Evolutionary conservation across 2,329 filamentous ascomycete species (phyloP).

Genomic region (Botrytis fragariae): DNA sequence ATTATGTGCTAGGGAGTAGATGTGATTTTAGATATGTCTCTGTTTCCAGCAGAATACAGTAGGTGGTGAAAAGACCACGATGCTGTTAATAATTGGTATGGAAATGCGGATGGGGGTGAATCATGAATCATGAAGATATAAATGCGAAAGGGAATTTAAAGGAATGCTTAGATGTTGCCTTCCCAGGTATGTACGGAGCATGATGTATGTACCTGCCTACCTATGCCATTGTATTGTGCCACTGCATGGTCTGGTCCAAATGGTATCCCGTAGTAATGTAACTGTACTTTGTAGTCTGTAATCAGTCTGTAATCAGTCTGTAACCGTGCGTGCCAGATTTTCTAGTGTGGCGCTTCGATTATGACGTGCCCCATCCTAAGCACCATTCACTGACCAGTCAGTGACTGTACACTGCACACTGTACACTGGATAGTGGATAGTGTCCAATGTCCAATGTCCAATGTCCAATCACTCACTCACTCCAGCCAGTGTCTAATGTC

Average conservation of each 20-base stretch:
- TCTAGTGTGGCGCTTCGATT: background rate
- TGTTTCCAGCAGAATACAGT: background rate
- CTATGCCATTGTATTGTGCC: no score
- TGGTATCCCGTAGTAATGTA: background rate
- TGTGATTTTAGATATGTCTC: background rate
- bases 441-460: no score
- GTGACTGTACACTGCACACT: no score
- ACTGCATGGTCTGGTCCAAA: background rate
- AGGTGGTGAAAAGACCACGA: constrained; percentile 2
- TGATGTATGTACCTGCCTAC: no score
- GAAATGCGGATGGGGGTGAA: background rate
- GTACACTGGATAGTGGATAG: no score
- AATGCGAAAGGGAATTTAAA: background rate
- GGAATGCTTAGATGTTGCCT: background rate
- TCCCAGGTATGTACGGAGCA: no score
- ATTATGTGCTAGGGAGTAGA: background rate
- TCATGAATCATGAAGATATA: background rate
- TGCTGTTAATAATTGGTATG: background rate
- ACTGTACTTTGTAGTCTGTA: background rate
- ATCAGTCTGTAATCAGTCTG: background rate
- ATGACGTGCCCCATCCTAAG: background rate
- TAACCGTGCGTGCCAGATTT: background rate
- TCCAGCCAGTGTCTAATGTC: no score
- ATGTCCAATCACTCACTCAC: no score
- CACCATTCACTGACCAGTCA: no score